Conservation (phyloP, 169 alveolate species). For the Plasmodium gallinaceum region DNA sequence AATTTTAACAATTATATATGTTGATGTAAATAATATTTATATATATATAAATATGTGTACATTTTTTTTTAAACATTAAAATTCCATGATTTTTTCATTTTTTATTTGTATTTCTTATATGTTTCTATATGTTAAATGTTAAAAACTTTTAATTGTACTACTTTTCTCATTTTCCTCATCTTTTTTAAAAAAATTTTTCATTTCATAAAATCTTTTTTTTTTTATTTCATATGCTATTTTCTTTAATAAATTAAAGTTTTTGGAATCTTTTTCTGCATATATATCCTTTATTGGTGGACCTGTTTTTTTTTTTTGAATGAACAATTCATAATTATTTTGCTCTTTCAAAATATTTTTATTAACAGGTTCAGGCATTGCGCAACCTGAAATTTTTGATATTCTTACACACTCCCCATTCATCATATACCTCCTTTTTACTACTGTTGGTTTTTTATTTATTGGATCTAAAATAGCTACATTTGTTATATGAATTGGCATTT, state of each 20-base stretch:
- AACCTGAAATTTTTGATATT: constrained; percentile 89
- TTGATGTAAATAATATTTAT: background rate
- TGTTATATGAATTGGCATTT: constrained; percentile 93
- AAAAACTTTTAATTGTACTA: background rate
- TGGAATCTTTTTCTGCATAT: constrained; percentile 82
- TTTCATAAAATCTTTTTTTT: constrained; percentile 53
- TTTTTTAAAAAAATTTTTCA: constrained; percentile 41
- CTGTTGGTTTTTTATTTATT: constrained; percentile 91
- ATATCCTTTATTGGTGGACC: constrained; percentile 69
- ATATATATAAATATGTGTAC: background rate
- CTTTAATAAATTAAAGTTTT: constrained; percentile 49
- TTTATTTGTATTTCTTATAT: background rate
- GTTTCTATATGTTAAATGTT: background rate
- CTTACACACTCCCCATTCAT: constrained; percentile 92
- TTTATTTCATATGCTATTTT: constrained; percentile 74
- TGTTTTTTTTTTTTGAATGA: constrained; percentile 79
- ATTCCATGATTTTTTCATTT: background rate
- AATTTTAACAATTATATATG: too few species aligned
- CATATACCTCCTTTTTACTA: constrained; percentile 89
- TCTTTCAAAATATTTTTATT: constrained; percentile 74
- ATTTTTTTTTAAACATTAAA: background rate
- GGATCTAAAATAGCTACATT: constrained; percentile 93
- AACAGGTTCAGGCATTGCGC: constrained; percentile 87
- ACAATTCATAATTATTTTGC: constrained; percentile 79
- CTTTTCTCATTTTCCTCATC: background rate